Percentiles rank a stretch among this genome's conserved stretches.
phyloP scores from a whole-genome alignment of 495 filamentous ascomycete genomes.

The Saxophila tyrrhenica region DNA sequence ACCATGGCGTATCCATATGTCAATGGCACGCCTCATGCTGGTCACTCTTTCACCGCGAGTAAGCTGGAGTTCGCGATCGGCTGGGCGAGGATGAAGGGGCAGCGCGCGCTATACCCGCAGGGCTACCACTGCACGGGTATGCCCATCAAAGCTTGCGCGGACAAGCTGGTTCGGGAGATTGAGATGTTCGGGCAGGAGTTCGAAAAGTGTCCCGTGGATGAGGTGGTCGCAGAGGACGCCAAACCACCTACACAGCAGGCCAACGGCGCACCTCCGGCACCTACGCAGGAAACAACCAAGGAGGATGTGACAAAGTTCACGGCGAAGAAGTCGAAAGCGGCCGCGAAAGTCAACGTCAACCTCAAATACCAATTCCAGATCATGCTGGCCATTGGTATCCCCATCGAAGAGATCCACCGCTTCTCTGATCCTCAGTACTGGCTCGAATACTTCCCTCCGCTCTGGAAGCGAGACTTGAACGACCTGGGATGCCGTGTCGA shows the following conservation, averaged over 20 bases:
- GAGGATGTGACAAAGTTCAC: conserved; percentile 84
- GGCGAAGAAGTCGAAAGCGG: conserved; percentile 88
- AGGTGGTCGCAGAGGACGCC: conserved; percentile 45
- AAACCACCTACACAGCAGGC: conserved; percentile 32
- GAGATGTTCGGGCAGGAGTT: conserved; percentile 83
- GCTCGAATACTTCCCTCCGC: conserved; percentile 78
- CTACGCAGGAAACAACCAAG: conserved; percentile 47
- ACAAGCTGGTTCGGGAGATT: conserved; percentile 83
- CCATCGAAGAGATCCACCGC: conserved; percentile 72
- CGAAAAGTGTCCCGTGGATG: conserved; percentile 45
- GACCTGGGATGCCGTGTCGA: conserved; percentile 80
- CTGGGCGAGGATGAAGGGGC: conserved; percentile 79
- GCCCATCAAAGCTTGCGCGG: conserved; percentile 94
- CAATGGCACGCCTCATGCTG: conserved; percentile 88
- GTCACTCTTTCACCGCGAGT: conserved; percentile 77
- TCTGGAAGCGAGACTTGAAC: conserved; percentile 68
- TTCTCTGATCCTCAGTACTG: conserved; percentile 84
- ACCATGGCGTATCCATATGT: conserved; percentile 88
- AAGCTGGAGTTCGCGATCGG: conserved; percentile 88
- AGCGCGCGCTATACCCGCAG: conserved; percentile 72
- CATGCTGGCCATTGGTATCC: conserved; percentile 76
- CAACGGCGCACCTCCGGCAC: conserved; percentile 45
- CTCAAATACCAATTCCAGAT: conserved; percentile 85
- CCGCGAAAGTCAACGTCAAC: conserved; percentile 71
- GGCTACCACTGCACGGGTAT: conserved; percentile 97